These are phyloP conservation scores for Xylaria sp. DNA, from an alignment of 2,329 filamentous ascomycete genomes.

Conservation along the genomic window DNA sequence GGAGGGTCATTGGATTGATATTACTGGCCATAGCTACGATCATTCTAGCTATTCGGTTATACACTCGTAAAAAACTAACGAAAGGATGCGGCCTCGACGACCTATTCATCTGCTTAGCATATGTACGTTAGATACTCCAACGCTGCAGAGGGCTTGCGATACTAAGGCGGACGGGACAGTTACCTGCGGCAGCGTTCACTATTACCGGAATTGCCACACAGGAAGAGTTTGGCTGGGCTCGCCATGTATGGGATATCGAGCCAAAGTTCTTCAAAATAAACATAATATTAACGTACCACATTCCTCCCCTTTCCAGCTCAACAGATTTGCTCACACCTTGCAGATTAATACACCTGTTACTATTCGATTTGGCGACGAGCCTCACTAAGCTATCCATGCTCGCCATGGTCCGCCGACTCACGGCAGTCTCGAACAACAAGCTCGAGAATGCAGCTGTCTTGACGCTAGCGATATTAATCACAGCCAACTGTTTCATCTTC, in stretches of 20 bases:
- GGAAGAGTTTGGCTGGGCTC: constrained; percentile 47
- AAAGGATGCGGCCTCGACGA: constrained; percentile 54
- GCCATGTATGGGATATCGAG: constrained; percentile 52
- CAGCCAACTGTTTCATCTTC: constrained; percentile 51
- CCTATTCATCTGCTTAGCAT: constrained; percentile 52
- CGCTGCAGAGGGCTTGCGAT: neutral
- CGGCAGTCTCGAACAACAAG: constrained; percentile 47
- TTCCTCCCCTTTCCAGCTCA: neutral
- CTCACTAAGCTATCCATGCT: constrained; percentile 58
- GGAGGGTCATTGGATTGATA: constrained; percentile 45
- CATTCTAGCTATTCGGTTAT: constrained; percentile 51
- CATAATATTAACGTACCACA: constrained; percentile 47
- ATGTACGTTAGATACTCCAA: constrained; percentile 42
- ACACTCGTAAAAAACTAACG: constrained; percentile 51
- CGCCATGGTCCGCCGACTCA: constrained; percentile 53
- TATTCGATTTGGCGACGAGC: constrained; percentile 54
- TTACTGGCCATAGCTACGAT: constrained; percentile 48
- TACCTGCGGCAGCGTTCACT: constrained; percentile 51
- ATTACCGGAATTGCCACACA: constrained; percentile 48
- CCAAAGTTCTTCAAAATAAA: constrained; percentile 37
- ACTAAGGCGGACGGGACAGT: constrained; percentile 16
- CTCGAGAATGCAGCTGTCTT: constrained; percentile 49
- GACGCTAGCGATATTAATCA: constrained; percentile 48
- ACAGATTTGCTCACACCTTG: neutral
- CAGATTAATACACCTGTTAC: constrained; percentile 50